Evolutionary conservation across 2,329 filamentous ascomycete species (phyloP).

Genomic region (Diaporthe sp.): DNA sequence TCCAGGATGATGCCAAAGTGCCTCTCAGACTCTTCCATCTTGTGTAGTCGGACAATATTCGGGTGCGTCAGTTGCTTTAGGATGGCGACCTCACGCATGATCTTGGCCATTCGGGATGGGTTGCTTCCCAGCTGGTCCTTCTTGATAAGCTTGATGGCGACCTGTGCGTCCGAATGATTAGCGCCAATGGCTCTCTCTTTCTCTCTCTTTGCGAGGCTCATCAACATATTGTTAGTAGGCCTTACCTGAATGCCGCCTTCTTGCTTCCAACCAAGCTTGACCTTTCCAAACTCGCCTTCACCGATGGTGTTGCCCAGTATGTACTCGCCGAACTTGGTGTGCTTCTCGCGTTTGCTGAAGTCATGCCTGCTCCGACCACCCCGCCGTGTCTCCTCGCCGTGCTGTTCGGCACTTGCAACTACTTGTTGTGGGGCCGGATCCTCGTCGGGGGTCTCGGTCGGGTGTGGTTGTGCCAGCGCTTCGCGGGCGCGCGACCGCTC

Average conservation of each 20-base stretch:
- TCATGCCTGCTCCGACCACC: constrained; percentile 72
- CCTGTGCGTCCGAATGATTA: constrained; percentile 61
- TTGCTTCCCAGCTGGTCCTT: constrained; percentile 91
- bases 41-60: constrained; percentile 96
- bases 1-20: constrained; percentile 99
- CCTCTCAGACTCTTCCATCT: constrained; percentile 98
- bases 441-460: constrained; percentile 56
- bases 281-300: constrained; percentile 98
- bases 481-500: constrained; percentile 79
- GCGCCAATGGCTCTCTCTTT: not conserved
- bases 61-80: constrained; percentile 88
- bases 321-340: constrained; percentile 94
- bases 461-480: constrained; percentile 68
- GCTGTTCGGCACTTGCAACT: constrained; percentile 57
- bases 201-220: not conserved
- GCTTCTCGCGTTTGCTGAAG: constrained; percentile 75
- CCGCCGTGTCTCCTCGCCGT: constrained; percentile 61
- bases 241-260: constrained; percentile 86
- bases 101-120: constrained; percentile 91
- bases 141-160: constrained; percentile 98
- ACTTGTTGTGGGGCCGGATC: constrained; percentile 62
- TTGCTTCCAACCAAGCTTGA: constrained; percentile 98
- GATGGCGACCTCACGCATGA: constrained; percentile 96
- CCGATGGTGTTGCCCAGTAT: constrained; percentile 95
- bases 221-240: constrained; percentile 40